Percentiles rank a stretch among this genome's conserved stretches.
phyloP scores from a whole-genome alignment of 257 asterid genomes.

The Osmanthus fragrans region DNA sequence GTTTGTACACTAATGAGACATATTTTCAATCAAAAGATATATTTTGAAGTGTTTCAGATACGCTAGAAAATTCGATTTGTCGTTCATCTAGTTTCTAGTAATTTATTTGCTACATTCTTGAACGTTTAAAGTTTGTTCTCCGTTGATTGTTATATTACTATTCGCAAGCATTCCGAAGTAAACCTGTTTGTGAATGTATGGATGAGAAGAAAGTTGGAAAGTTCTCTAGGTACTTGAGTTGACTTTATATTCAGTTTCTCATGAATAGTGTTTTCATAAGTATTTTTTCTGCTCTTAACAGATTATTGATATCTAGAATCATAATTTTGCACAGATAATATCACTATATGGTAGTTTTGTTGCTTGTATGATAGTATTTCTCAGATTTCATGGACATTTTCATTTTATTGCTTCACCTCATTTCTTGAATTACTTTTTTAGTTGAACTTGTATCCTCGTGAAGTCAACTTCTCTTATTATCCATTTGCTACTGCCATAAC shows the following conservation, averaged over 20 bases:
- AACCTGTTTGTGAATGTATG: slow-evolving; percentile 11
- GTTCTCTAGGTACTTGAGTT: slow-evolving; percentile 13
- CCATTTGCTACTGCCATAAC: slow-evolving; percentile 2
- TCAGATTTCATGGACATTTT: slow-evolving; percentile 9
- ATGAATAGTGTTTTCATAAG: background rate
- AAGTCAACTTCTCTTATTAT: slow-evolving; percentile 7
- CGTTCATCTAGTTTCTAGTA: background rate
- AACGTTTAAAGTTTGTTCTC: slow-evolving; percentile 6
- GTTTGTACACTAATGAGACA: background rate
- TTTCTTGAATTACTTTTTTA: slow-evolving; percentile 4
- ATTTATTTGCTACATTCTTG: slow-evolving; percentile 1
- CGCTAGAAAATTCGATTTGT: background rate
- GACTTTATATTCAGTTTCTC: background rate
- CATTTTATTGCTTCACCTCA: slow-evolving; percentile 9
- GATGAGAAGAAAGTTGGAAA: slow-evolving; percentile 6
- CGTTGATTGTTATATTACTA: background rate
- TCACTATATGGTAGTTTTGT: slow-evolving; percentile 8
- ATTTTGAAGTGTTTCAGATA: slow-evolving; percentile 5
- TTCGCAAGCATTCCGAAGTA: slow-evolving; percentile 1
- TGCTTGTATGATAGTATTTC: slow-evolving; percentile 9
- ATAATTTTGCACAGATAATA: slow-evolving; percentile 3
- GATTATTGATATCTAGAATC: background rate
- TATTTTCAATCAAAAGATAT: slow-evolving; percentile 8
- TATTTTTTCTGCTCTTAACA: background rate
- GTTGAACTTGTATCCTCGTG: slow-evolving; percentile 2